Evolutionary conservation across 2,329 filamentous ascomycete species (phyloP).

Genomic region (Ophiostoma pallidulum): DNA sequence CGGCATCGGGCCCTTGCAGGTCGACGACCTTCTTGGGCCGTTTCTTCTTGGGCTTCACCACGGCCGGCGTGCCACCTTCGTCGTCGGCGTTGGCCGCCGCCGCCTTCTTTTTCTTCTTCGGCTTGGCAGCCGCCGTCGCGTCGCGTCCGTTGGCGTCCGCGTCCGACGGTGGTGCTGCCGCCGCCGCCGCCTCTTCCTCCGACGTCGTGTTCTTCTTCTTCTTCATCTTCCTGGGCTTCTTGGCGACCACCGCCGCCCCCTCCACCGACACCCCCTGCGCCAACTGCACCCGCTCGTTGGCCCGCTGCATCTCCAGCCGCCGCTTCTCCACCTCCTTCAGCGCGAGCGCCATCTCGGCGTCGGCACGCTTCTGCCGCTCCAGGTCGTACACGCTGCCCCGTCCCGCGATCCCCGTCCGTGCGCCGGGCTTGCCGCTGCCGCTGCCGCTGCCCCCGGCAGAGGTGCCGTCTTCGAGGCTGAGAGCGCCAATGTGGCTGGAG

Average conservation of each 20-base stretch:
- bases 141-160: constrained; percentile 28
- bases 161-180: constrained; percentile 40
- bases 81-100: constrained; percentile 4
- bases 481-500: constrained; percentile 66
- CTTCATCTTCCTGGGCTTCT: constrained; percentile 59
- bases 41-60: constrained; percentile 24
- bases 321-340: constrained; percentile 82
- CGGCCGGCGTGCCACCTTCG: constrained; percentile 4
- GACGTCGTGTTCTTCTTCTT: constrained; percentile 59
- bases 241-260: constrained; percentile 56
- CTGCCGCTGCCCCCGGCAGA: constrained; percentile 18
- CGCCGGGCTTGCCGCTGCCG: neutral
- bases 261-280: constrained; percentile 59
- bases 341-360: constrained; percentile 80
- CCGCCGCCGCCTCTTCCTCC: constrained; percentile 54
- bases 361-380: constrained; percentile 63
- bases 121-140: constrained; percentile 20
- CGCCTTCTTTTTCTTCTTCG: constrained; percentile 27
- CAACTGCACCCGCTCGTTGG: constrained; percentile 64
- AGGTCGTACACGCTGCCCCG: constrained; percentile 37
- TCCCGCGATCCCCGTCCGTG: constrained; percentile 14
- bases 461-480: constrained; percentile 54
- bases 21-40: constrained; percentile 19
- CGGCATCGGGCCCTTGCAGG: constrained; percentile 7
- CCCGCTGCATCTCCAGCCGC: constrained; percentile 79